Percentiles rank a stretch among this genome's conserved stretches.
Evolutionary conservation across 768 basidiomycete species (phyloP).

Genomic region (Suillus ampliporus): DNA sequence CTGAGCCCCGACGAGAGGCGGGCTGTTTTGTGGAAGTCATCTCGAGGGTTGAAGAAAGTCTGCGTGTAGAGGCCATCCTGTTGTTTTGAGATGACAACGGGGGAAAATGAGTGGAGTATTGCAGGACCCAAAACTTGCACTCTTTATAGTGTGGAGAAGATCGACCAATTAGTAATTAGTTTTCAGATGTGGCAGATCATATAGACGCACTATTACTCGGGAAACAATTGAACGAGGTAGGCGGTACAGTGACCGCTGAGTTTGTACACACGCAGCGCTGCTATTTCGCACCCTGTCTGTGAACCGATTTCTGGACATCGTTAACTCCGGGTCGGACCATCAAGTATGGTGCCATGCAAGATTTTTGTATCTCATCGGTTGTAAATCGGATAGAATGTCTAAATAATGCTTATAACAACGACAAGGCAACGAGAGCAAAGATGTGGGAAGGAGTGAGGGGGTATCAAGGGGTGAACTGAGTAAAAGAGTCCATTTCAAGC

Average conservation of each 20-base stretch:
- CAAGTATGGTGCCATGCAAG: neutral
- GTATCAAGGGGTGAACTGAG: neutral
- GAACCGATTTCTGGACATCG: neutral
- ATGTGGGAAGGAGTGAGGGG: constrained; percentile 9
- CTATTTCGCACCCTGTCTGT: constrained; percentile 6
- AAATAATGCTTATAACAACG: constrained; percentile 8
- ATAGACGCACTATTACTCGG: neutral
- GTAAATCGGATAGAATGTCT: constrained; percentile 12
- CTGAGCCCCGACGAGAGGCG: constrained; percentile 51
- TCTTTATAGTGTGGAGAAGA: constrained; percentile 18
- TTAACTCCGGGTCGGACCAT: constrained; percentile 8
- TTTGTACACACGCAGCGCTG: neutral
- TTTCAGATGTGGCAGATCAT: neutral
- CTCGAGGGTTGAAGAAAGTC: constrained; percentile 33
- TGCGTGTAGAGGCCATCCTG: constrained; percentile 24
- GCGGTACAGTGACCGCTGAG: neutral
- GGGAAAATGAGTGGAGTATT: neutral
- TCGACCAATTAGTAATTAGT: constrained; percentile 6
- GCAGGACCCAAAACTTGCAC: constrained; percentile 7
- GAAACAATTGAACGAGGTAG: neutral
- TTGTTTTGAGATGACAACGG: constrained; percentile 18
- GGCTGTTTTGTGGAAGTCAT: constrained; percentile 38
- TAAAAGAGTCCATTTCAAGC: constrained; percentile 2
- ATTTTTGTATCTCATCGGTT: constrained; percentile 5
- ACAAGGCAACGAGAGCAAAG: constrained; percentile 3